Evolutionary conservation across 2,329 filamentous ascomycete species (phyloP), one percentile per base, ranked within the genome.

Genomic region (Coleophoma crateriformis): DNA sequence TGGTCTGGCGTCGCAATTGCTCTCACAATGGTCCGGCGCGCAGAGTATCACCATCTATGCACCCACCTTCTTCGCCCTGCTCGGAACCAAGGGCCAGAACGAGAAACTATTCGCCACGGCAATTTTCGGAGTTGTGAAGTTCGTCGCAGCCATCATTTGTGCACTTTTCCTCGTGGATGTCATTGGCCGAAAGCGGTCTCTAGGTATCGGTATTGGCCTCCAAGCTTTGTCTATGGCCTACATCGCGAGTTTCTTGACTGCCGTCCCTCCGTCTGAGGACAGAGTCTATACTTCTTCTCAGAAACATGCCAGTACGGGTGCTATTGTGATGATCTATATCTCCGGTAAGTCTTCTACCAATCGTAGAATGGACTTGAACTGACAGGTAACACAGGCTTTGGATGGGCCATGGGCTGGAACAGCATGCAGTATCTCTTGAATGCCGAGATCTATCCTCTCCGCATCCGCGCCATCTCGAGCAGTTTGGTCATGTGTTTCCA

Each of bases 121-220:
- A 3, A 80, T 92, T 46, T 90, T 91, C 48, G 87, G 87, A 40
- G 78, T 90, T 46, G 74, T 90, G 58, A 91, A 91, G 62, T 78
- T 91, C 48, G 64, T 79, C 7, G 77, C 84, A 0, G 80, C 85
- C 13, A 63, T 90, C 33, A 56, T 80, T 37, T 91, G 87, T 64
- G 87, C 87, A 0, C 74, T 90, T 47, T 89, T 91, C 76, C 76
- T 91, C 8, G 86, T 91, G 55, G 88, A 91, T 58, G 82, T 86
- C 48, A 83, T 91, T 55, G 88, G 88, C 4, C 83, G 88, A 51
- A 90, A 90, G 67, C 78, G 81, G 7, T 74, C 82, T 0, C 73
- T 86, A 0, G 71, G 84, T 15, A 65, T 76, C 0, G 82, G 82
- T 2, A 85, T 85, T 57, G 71, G 70, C 2, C 68, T 84, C 1